Conservation (phyloP, 805 yeast species). For the Zygosaccharomyces bailii region DNA sequence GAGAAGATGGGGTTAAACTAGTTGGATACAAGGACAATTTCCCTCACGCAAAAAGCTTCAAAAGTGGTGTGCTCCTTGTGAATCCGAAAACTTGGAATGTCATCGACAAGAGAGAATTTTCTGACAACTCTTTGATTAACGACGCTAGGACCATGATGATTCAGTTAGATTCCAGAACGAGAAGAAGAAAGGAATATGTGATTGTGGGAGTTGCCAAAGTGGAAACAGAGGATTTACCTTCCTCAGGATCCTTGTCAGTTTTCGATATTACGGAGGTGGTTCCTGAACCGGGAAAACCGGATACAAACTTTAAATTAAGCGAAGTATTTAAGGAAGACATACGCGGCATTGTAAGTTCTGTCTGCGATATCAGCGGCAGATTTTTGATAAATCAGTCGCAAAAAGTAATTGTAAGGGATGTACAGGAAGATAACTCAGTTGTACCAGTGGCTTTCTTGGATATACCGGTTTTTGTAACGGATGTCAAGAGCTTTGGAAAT, state of each 20-base stretch:
- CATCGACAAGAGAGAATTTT: conserved; percentile 64
- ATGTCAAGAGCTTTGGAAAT: conserved; percentile 79
- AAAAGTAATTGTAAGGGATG: conserved; percentile 67
- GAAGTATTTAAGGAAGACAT: conserved; percentile 67
- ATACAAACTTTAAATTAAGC: conserved; percentile 74
- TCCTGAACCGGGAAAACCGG: conserved; percentile 86
- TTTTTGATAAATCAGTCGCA: conserved; percentile 85
- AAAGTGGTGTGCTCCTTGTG: conserved; percentile 59
- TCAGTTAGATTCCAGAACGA: conserved; percentile 39
- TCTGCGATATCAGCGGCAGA: conserved; percentile 79
- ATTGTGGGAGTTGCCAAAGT: conserved; percentile 76
- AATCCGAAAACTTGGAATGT: conserved; percentile 76
- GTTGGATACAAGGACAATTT: conserved; percentile 49
- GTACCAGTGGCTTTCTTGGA: conserved; percentile 94
- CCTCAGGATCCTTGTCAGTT: conserved; percentile 73
- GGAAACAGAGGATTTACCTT: conserved; percentile 74
- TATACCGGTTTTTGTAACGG: conserved; percentile 73
- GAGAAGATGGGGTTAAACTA: conserved; percentile 67
- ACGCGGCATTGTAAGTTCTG: conserved; percentile 77
- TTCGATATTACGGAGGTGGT: conserved; percentile 77
- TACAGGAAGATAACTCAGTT: conserved; percentile 79
- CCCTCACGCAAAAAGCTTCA: conserved; percentile 54
- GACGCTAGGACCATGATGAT: conserved; percentile 37
- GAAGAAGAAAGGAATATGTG: conserved; percentile 57
- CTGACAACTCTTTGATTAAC: conserved; percentile 58